Evolutionary conservation across 2,329 filamentous ascomycete species (phyloP), one percentile per base, ranked within the genome.

Genomic region (Bipolaris bicolor): DNA sequence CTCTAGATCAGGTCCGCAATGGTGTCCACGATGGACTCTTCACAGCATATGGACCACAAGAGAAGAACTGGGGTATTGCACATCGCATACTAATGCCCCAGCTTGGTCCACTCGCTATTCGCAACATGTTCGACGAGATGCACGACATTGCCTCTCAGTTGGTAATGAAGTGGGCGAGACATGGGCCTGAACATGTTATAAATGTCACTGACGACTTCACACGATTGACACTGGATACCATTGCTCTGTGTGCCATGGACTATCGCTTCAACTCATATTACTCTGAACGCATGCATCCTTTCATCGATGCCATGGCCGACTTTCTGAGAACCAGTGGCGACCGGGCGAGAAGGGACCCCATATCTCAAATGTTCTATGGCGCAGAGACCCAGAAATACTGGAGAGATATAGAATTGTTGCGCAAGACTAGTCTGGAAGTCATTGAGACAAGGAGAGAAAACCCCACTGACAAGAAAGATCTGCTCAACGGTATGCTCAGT

Each of bases 41-140:
- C 62, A 79, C 78, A 15, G 73, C 77, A 2, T 69, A 70, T 26
- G 72, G 72, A 11, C 69, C 73, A 1, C 72, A 79, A 54, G 73
- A 77, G 33, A 73, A 72, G 47, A 72, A 78, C 22, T 80, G 78
- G 78, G 71, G 83, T 24, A 82, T 88, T 61, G 88, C 90, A 26
- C 85, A 90, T 67, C 79, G 86, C 20, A 77, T 88, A 15, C 77
- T 91, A 52, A 83, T 89, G 66, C 88, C 89, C 0, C 88, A 87
- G 2, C 90, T 91, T 70, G 88, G 88, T 0, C 89, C 89, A 0
- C 73, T 90, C 20, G 81, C 84, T 1, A 90, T 92, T 65, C 82
- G 84, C 34, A 78, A 76, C 54, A 91, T 91, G 88, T 91, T 88
- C 60, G 81, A 84, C 58, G 77, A 78, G 65, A 75, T 74, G 72